A percentile compares a stretch with the other conserved stretches of the same genome.
phyloP scores from a whole-genome alignment of 805 yeast species.

The Lipomyces sp. region DNA sequence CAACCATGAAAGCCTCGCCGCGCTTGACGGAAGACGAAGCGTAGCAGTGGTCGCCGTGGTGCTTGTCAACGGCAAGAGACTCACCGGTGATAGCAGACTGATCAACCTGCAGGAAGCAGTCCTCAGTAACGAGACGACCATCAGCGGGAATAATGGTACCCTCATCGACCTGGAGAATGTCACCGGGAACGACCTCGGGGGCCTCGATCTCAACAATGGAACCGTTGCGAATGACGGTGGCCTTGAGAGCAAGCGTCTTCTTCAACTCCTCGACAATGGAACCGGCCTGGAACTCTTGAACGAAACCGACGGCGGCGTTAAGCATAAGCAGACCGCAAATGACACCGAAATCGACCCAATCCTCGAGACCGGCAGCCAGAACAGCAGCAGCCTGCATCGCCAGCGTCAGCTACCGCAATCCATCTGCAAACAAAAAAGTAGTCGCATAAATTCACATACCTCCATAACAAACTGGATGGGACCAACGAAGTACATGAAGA shows the following conservation, averaged over 20 bases:
- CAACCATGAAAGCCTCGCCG: constrained; percentile 93
- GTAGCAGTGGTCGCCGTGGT: constrained; percentile 79
- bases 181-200: constrained; percentile 92
- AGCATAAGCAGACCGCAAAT: constrained; percentile 80
- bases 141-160: constrained; percentile 93
- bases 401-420: background rate
- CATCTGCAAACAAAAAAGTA: background rate
- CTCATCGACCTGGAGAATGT: constrained; percentile 84
- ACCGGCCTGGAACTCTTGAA: constrained; percentile 97
- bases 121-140: constrained; percentile 86
- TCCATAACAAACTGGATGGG: constrained; percentile 97
- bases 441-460: constrained; percentile 13
- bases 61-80: constrained; percentile 92
- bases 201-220: constrained; percentile 70
- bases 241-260: constrained; percentile 90
- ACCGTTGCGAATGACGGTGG: constrained; percentile 82
- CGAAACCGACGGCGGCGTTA: constrained; percentile 92
- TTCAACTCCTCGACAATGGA: constrained; percentile 95
- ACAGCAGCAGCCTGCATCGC: constrained; percentile 70
- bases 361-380: constrained; percentile 92
- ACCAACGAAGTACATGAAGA: constrained; percentile 84
- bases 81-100: constrained; percentile 98
- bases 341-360: constrained; percentile 99
- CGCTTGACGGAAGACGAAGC: constrained; percentile 94
- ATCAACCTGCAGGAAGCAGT: constrained; percentile 83